A percentile compares a stretch with the other conserved stretches of the same genome.
Conservation (phyloP, 1,284 basidiomycete species). For the Vanrija humicola region DNA sequence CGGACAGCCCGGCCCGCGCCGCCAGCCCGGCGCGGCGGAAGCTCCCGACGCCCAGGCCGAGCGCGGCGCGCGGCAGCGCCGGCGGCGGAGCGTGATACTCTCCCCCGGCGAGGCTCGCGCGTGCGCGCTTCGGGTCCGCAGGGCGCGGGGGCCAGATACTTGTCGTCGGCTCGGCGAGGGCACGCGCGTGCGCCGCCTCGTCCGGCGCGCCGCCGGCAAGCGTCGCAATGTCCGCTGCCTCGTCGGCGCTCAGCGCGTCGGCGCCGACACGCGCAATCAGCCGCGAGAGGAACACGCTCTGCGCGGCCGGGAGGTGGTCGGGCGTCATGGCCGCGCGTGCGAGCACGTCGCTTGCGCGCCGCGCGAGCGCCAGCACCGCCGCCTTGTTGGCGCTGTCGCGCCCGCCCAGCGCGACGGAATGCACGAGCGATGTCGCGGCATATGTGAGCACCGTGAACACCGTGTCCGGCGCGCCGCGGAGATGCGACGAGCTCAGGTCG, state of each 20-base stretch:
- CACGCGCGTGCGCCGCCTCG: background rate
- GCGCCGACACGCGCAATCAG: conserved; percentile 4
- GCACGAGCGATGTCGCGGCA: conserved; percentile 29
- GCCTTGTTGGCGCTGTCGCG: background rate
- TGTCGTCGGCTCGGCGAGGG: background rate
- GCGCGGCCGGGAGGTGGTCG: conserved; percentile 24
- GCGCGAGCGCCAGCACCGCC: conserved; percentile 7
- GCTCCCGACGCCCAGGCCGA: conserved; percentile 1
- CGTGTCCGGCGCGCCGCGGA: conserved; percentile 31
- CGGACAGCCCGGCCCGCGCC: too few species aligned
- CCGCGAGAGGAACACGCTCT: conserved; percentile 18
- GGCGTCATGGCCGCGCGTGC: conserved; percentile 22
- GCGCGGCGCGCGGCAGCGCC: background rate
- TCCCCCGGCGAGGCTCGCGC: too few species aligned
- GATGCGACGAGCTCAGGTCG: conserved; percentile 9
- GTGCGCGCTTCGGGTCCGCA: background rate
- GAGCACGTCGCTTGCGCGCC: conserved; percentile 25
- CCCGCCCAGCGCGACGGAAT: conserved; percentile 6
- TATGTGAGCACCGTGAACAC: conserved; percentile 31
- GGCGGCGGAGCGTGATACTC: background rate
- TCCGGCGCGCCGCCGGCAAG: background rate
- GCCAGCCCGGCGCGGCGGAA: background rate
- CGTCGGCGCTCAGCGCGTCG: background rate
- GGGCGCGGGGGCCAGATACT: background rate
- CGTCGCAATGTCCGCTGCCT: background rate